Evolutionary conservation across 1,139 yeast genomes (phyloP), one percentile per base, ranked within the genome.

Genomic region (Chernovozyma aurita): DNA sequence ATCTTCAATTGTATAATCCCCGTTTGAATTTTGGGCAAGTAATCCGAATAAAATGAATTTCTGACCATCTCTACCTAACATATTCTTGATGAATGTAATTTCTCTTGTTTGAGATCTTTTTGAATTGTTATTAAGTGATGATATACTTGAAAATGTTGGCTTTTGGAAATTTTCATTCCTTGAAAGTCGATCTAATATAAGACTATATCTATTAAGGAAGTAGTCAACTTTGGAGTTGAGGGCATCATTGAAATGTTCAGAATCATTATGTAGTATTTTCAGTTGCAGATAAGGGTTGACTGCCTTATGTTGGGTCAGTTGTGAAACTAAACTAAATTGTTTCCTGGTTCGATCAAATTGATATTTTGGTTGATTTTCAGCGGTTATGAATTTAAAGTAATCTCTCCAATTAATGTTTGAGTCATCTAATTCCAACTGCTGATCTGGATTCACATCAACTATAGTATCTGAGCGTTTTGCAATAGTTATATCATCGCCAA

Each of bases 1-100:
- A 55, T 94, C 99, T 53, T 88, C 95, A 22, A 94, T 57, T 36
- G 78, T 76, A 73, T 77, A 83, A 16, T 75, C 69, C 0, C 95
- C 97, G 40, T 73, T 76, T 5, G 76, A 62, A 38, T 81, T 80
- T 40, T 70, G 69, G 3, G 81, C 67, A 12, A 92, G 59, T 41
- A 88, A 64, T 0, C 98, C 99, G 51, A 90, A 78, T 2, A 94
- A 55, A 21, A 85, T 65, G 52, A 92, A 94, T 40, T 78, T 73
- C 37, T 76, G 69, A 4, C 92, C 92, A 48, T 84, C 85, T 40
- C 95, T 66, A 18, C 98, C 99, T 24, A 90, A 61, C 43, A 92
- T 65, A 52, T 88, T 90, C 50, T 88, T 88, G 39, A 92, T 79
- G 29, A 78, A 69, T 0, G 95, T 84, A 32, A 90, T 76, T 35